phyloP scores from a whole-genome alignment of 176 grass and related monocot genomes.

The Eremochloa ophiuroides region DNA sequence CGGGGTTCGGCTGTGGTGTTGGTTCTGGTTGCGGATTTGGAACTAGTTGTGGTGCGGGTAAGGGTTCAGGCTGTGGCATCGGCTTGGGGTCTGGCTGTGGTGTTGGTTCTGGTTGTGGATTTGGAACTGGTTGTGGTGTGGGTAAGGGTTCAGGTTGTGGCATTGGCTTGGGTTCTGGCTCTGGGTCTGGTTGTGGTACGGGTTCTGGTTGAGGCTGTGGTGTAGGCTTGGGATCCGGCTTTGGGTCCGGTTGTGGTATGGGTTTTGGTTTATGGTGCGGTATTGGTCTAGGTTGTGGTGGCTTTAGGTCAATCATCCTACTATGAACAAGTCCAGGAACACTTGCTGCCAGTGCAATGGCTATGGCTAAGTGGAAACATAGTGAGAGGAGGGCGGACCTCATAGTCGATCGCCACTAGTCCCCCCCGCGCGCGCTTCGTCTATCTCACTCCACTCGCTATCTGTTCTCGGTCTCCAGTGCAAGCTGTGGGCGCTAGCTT shows the following conservation, averaged over 20 bases:
- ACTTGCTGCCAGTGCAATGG: not conserved
- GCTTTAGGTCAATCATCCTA: not conserved
- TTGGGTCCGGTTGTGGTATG: not conserved
- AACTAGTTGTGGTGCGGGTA: not conserved
- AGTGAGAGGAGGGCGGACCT: not conserved
- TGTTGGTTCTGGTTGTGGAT: not conserved
- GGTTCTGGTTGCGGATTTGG: too few species aligned
- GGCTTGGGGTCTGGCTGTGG: not conserved
- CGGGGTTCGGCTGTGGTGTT: too few species aligned
- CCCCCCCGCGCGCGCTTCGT: accelerated
- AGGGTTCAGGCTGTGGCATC: not conserved
- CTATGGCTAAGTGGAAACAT: not conserved
- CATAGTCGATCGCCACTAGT: not conserved
- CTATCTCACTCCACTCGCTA: not conserved
- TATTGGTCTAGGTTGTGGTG: not conserved
- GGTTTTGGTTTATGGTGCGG: not conserved
- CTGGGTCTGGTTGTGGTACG: not conserved
- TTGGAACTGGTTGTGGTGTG: not conserved
- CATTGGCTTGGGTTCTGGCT: not conserved
- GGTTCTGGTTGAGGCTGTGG: not conserved
- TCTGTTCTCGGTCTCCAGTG: not conserved
- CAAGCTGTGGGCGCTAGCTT: not conserved
- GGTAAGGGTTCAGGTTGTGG: not conserved
- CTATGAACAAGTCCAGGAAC: not conserved
- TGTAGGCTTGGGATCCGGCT: not conserved